These are phyloP conservation scores for Phaffia tasmanica DNA, from an alignment of 768 basidiomycete genomes.

Conservation along the genomic window DNA sequence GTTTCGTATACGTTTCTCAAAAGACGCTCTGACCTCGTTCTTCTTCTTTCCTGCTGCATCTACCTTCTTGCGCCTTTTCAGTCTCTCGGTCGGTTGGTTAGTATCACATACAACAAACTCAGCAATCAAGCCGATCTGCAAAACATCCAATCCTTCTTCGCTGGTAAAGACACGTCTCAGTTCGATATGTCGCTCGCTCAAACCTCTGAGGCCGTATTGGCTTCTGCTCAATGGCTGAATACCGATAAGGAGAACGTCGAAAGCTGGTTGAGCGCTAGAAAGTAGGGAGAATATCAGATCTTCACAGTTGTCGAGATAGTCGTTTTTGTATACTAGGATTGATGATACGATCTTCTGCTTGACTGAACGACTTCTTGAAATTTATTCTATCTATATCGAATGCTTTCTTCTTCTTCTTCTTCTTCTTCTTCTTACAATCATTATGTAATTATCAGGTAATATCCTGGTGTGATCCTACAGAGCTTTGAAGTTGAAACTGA, in stretches of 20 bases:
- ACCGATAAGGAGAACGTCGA: slow-evolving; percentile 36
- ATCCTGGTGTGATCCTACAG: too few species aligned
- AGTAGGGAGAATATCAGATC: slow-evolving; percentile 20
- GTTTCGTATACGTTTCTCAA: slow-evolving; percentile 37
- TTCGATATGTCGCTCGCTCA: slow-evolving; percentile 41
- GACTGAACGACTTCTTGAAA: too few species aligned
- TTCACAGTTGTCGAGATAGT: too few species aligned
- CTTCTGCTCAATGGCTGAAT: slow-evolving; percentile 53
- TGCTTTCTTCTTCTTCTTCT: too few species aligned
- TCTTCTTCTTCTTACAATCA: too few species aligned
- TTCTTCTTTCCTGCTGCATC: background rate
- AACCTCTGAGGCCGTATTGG: slow-evolving; percentile 55
- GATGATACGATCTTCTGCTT: too few species aligned
- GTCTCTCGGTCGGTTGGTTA: slow-evolving; percentile 3
- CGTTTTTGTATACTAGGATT: too few species aligned
- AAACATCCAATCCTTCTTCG: slow-evolving; percentile 60
- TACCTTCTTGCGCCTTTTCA: slow-evolving; percentile 5
- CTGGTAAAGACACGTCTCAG: slow-evolving; percentile 43
- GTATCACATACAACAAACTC: slow-evolving; percentile 42
- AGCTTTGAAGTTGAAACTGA: too few species aligned
- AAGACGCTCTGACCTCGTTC: slow-evolving; percentile 29
- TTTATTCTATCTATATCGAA: too few species aligned
- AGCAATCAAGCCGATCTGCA: slow-evolving; percentile 47
- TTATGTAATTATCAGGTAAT: too few species aligned
- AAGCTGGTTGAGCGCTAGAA: slow-evolving; percentile 37